phyloP scores from a whole-genome alignment of 345 rosid species.

The Toxicodendron radicans region DNA sequence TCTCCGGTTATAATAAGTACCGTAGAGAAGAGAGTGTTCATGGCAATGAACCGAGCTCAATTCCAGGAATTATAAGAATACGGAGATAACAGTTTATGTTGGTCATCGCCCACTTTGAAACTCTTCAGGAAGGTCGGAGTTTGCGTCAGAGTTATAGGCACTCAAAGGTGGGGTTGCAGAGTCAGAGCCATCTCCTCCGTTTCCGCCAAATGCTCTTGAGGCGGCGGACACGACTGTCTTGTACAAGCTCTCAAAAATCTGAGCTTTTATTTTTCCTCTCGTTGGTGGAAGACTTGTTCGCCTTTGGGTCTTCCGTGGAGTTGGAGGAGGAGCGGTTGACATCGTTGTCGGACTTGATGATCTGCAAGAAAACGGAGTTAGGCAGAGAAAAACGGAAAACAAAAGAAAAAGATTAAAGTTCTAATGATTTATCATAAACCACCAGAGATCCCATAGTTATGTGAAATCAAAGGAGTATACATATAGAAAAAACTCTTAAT shows the following conservation, averaged over 20 bases:
- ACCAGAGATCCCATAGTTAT: not conserved
- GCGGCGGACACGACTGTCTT: constrained; percentile 7
- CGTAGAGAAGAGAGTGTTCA: not conserved
- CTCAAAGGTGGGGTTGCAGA: not conserved
- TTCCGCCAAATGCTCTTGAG: constrained; percentile 17
- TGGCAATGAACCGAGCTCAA: constrained; percentile 7
- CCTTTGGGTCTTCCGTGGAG: not conserved
- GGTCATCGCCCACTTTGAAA: not conserved
- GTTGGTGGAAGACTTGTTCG: constrained; percentile 23
- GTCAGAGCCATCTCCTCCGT: not conserved
- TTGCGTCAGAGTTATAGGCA: constrained; percentile 11
- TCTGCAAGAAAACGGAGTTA: constrained; percentile 15
- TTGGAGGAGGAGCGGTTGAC: constrained; percentile 15
- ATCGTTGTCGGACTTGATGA: constrained; percentile 3
- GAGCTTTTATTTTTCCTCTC: constrained; percentile 43
- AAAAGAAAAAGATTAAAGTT: not conserved
- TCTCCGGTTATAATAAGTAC: not conserved
- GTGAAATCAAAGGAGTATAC: not conserved
- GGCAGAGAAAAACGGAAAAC: not conserved
- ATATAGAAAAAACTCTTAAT: not conserved
- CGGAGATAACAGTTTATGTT: not conserved
- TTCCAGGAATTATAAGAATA: not conserved
- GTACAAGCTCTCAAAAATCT: constrained; percentile 31
- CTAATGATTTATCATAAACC: not conserved
- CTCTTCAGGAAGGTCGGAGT: not conserved